phyloP scores from a whole-genome alignment of 2,329 filamentous ascomycete species.

The Teratosphaeria pseudoeucalypti region DNA sequence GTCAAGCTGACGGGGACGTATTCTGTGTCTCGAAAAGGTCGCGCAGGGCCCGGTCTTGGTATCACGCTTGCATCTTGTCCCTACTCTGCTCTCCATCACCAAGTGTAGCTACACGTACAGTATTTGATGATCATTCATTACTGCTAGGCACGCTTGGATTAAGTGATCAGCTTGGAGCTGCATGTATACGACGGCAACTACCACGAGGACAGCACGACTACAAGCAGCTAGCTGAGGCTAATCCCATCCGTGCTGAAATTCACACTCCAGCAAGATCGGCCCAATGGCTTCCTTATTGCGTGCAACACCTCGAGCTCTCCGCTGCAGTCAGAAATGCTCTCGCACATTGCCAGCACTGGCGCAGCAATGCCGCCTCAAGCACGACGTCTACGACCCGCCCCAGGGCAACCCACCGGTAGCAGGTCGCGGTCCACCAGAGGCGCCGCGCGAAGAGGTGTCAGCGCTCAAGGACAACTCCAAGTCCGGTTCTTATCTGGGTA shows the following conservation, averaged over 20 bases:
- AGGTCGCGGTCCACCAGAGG: conserved; percentile 19
- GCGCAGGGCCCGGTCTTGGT: background rate
- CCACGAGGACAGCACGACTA: background rate
- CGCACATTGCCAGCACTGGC: conserved; percentile 4
- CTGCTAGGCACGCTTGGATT: too few relatives aligned
- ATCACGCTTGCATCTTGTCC: too few relatives aligned
- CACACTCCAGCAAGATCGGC: background rate
- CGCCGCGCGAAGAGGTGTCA: conserved; percentile 22
- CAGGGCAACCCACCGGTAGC: conserved; percentile 20
- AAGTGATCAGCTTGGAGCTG: background rate
- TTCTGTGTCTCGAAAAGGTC: background rate
- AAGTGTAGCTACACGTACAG: too few relatives aligned
- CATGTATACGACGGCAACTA: background rate
- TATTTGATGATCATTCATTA: too few relatives aligned
- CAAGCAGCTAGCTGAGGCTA: background rate
- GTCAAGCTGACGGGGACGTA: background rate
- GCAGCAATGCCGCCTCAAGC: conserved; percentile 13
- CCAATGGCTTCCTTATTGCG: conserved; percentile 14
- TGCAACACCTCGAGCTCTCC: conserved; percentile 10
- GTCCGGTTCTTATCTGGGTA: conserved; percentile 25
- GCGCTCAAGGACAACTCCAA: conserved; percentile 21
- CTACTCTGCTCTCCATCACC: too few relatives aligned
- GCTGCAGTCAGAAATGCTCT: conserved; percentile 4
- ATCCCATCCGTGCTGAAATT: background rate
- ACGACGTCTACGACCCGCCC: conserved; percentile 22